A percentile compares a stretch with the other conserved stretches of the same genome.
Conservation (phyloP, 192 early-diverging fungal species). For the Globomyces pollinis-pini region DNA sequence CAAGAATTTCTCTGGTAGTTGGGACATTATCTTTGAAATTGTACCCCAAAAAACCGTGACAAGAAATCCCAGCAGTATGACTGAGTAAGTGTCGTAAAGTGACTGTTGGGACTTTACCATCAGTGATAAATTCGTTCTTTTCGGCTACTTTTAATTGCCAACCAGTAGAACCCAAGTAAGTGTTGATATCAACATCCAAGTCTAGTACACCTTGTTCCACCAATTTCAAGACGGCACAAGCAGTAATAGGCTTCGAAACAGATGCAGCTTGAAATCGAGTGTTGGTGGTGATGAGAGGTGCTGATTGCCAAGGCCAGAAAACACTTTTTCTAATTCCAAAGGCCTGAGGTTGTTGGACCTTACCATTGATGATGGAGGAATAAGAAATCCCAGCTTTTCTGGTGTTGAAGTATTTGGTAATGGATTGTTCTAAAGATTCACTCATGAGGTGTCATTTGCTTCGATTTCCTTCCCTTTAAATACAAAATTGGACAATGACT, state of each 20-base stretch:
- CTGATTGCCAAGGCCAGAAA: not conserved
- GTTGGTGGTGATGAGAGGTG: not conserved
- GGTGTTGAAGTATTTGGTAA: too few species aligned
- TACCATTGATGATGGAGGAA: not conserved
- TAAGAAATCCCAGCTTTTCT: not conserved
- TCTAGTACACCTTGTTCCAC: constrained; percentile 27
- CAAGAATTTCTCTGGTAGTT: constrained; percentile 7
- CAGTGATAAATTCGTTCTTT: not conserved
- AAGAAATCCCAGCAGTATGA: constrained; percentile 23
- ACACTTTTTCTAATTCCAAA: not conserved
- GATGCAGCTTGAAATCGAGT: constrained; percentile 29
- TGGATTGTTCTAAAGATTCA: too few species aligned
- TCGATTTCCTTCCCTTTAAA: too few species aligned
- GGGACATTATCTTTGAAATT: constrained; percentile 1
- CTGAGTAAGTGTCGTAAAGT: constrained; percentile 23
- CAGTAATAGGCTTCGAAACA: constrained; percentile 25
- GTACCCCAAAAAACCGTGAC: constrained; percentile 22
- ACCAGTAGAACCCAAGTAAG: constrained; percentile 12
- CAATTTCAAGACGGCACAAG: constrained; percentile 18
- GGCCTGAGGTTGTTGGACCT: not conserved
- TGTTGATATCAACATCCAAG: constrained; percentile 23
- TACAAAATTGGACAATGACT: too few species aligned
- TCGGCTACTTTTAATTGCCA: constrained; percentile 7
- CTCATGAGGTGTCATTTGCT: too few species aligned
- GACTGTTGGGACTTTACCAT: not conserved